Base-by-base conservation (phyloP, 2,329 filamentous ascomycete genomes). In the Fusarium hainanense region DNA sequence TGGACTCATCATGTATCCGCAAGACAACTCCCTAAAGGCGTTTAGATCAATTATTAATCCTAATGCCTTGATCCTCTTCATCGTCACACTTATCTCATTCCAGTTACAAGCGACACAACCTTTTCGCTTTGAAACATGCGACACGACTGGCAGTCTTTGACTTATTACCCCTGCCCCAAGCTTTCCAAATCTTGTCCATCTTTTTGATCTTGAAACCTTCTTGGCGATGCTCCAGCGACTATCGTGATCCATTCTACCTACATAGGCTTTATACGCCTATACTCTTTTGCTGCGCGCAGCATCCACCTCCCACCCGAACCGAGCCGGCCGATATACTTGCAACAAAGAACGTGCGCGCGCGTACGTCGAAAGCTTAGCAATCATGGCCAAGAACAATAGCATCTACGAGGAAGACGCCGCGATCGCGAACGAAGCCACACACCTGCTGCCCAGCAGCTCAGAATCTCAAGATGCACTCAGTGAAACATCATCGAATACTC, bases 401-500 rank as follows among this genome's bases (percentile, higher is more conserved):
- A 47, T 50, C 30, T 28, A 41, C 27, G 48, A 42, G 54, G 65
- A 66, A 41, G 63, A 61, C 41, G 54, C 48, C 44, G 55, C 44
- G 28, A 58, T 50, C 9, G n/a, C 18, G 28, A 66, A 73, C 49
- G 83, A 85, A 68, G 77, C 78, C 34, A 79, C 80, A 28, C 76
- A 77, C 51, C 73, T 87, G 56, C 74, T 86, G 63, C 74, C 77
- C 37, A 74, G 74, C 66, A 68, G 71, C 57, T 44, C 47, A 27
- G 71, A 64, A 14, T 23, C 34, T 56, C 54, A 47, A 52, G 48
- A 58, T 34, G 66, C 44, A 57, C 52, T 55, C 13, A 61, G 50
- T 25, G 56, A 66, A 50, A 55, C 65, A 37, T 62, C 68, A 40
- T 68, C 58, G 16, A 70, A 64, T 28, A 74, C 63, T 28, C 58